Conservation (phyloP, 768 basidiomycete genomes). For the Boletus pseudopeckii region DNA sequence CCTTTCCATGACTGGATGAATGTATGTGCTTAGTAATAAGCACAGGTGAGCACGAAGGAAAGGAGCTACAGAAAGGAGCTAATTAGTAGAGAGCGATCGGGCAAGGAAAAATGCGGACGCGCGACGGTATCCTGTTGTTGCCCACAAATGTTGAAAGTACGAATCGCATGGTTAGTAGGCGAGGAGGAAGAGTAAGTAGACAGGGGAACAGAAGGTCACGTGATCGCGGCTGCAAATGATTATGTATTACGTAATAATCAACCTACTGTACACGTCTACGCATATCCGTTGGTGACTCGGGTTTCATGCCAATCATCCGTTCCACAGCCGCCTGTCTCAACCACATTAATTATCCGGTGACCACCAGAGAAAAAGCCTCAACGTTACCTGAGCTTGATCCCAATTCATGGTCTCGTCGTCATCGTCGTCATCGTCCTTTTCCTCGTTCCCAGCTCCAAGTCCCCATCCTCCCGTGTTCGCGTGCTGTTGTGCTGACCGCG, state of each 20-base stretch:
- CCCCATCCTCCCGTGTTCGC: conserved; percentile 75
- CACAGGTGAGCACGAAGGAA: too few species aligned
- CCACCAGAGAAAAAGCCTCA: background rate
- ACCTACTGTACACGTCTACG: conserved; percentile 27
- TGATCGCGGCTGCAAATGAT: too few species aligned
- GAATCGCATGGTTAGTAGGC: too few species aligned
- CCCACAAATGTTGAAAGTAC: too few species aligned
- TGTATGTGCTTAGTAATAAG: too few species aligned
- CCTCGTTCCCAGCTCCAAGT: conserved; percentile 58
- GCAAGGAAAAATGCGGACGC: too few species aligned
- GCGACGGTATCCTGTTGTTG: too few species aligned
- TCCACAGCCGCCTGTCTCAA: conserved; percentile 48
- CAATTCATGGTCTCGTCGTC: conserved; percentile 62
- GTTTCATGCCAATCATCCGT: conserved; percentile 54
- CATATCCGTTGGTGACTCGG: conserved; percentile 25
- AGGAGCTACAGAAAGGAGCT: too few species aligned
- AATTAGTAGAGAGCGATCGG: too few species aligned
- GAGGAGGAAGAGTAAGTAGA: too few species aligned
- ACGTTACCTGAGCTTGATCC: conserved; percentile 64
- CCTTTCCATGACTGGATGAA: too few species aligned
- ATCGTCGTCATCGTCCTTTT: conserved; percentile 61
- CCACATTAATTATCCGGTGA: background rate
- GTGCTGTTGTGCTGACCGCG: conserved; percentile 37
- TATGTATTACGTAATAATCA: conserved; percentile 9
- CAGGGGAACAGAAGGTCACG: too few species aligned